A percentile compares a stretch with the other conserved stretches of the same genome.
phyloP scores from a whole-genome alignment of 129 eudicot genomes.

The Centrapalus pauciflorus region DNA sequence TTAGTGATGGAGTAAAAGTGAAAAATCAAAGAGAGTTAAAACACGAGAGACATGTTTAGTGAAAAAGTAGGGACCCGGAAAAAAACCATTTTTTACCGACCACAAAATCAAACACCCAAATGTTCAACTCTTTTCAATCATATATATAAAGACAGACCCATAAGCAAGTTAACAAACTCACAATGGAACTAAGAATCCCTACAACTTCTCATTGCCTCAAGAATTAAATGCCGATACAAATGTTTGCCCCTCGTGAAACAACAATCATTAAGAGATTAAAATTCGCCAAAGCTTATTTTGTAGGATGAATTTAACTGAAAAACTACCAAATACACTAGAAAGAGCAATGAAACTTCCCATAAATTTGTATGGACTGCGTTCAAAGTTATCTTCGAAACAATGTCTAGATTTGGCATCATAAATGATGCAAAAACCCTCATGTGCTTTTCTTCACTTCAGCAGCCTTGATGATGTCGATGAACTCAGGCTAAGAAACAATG shows the following conservation, averaged over 20 bases:
- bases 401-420: not conserved
- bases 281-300: conserved; percentile 12
- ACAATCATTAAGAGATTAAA: no score
- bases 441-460: conserved; percentile 41
- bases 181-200: not conserved
- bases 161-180: no score
- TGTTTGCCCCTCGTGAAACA: not conserved
- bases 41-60: no score
- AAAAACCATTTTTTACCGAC: no score
- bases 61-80: no score
- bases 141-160: no score
- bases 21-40: no score
- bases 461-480: conserved; percentile 65
- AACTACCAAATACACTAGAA: not conserved
- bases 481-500: conserved; percentile 44
- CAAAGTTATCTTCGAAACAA: not conserved
- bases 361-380: not conserved
- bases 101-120: no score
- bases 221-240: not conserved
- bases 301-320: not conserved
- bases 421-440: not conserved
- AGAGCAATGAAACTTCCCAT: not conserved
- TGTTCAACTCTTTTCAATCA: no score
- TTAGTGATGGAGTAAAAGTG: no score
- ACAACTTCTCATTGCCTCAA: not conserved